A percentile compares a stretch with the other conserved stretches of the same genome.
These are phyloP conservation scores for Suhomyces pyralidae DNA, from an alignment of 805 yeast species.

Conservation along the genomic window DNA sequence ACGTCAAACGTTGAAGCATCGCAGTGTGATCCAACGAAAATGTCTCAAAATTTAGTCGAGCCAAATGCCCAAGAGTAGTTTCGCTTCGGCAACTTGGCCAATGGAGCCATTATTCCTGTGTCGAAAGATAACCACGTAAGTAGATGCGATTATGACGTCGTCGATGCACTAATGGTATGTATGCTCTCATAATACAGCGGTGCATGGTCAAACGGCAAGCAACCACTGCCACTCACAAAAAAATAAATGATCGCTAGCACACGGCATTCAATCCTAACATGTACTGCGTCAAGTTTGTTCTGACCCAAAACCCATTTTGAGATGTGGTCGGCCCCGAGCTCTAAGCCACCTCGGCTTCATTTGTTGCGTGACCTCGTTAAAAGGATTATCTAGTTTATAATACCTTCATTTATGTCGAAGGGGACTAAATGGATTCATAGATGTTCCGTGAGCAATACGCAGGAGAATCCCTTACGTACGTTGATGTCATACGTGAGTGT, in stretches of 20 bases:
- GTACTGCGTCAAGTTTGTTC: not conserved
- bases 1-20: not conserved
- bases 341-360: not conserved
- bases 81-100: not conserved
- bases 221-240: not conserved
- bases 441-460: not conserved
- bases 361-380: not conserved
- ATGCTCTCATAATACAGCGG: not conserved
- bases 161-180: not conserved
- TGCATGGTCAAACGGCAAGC: not conserved
- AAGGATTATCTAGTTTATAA: not conserved
- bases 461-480: not conserved
- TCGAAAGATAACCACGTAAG: not conserved
- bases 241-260: not conserved
- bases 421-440: not conserved
- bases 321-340: not conserved
- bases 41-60: not conserved
- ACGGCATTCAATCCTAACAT: not conserved
- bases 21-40: not conserved
- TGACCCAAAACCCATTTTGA: not conserved
- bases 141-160: not conserved
- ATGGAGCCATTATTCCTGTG: not conserved
- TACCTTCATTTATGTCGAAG: not conserved
- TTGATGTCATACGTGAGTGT: not conserved
- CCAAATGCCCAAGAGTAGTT: not conserved